A percentile compares a stretch with the other conserved stretches of the same genome.
These are phyloP conservation scores for Coemansia sp. DNA, from an alignment of 192 early-diverging fungal genomes.

Conservation along the genomic window DNA sequence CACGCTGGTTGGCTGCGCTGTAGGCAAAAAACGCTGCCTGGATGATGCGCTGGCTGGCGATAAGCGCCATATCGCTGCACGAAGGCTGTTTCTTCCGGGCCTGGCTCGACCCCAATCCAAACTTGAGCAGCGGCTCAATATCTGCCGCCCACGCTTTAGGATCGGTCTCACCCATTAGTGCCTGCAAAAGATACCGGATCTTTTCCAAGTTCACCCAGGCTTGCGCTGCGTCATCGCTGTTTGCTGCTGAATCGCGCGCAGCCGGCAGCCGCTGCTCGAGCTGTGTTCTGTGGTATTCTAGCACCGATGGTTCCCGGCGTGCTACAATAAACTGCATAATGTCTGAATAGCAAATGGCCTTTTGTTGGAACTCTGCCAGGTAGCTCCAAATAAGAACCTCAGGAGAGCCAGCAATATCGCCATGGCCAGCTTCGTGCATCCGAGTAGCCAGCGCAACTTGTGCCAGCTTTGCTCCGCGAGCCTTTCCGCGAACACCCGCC, in stretches of 20 bases:
- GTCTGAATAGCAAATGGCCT: slow-evolving; percentile 51
- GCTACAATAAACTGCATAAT: slow-evolving; percentile 38
- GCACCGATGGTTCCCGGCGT: neutral
- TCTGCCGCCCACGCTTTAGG: slow-evolving; percentile 21
- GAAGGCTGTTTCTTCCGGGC: slow-evolving; percentile 26
- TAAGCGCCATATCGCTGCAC: slow-evolving; percentile 43
- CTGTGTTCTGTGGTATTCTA: slow-evolving; percentile 17
- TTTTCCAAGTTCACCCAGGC: slow-evolving; percentile 33
- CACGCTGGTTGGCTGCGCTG: slow-evolving; percentile 1
- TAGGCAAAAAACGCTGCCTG: slow-evolving; percentile 35
- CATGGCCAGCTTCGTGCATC: slow-evolving; percentile 10
- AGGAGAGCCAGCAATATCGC: slow-evolving; percentile 4
- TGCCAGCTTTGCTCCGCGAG: slow-evolving; percentile 38
- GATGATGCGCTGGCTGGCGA: slow-evolving; percentile 43
- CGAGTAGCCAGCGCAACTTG: slow-evolving; percentile 23
- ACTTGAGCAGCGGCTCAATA: slow-evolving; percentile 20
- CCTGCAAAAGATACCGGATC: slow-evolving; percentile 47
- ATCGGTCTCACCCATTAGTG: slow-evolving; percentile 24
- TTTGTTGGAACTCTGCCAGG: slow-evolving; percentile 37
- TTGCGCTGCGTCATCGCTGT: slow-evolving; percentile 22
- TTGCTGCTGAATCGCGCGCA: slow-evolving; percentile 4
- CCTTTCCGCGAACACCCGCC: slow-evolving; percentile 28
- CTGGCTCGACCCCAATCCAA: slow-evolving; percentile 29
- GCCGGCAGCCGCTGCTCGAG: slow-evolving; percentile 13
- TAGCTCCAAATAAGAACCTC: slow-evolving; percentile 37